phyloP scores from a whole-genome alignment of 2,329 filamentous ascomycete species.

The Cercospora sp. region DNA sequence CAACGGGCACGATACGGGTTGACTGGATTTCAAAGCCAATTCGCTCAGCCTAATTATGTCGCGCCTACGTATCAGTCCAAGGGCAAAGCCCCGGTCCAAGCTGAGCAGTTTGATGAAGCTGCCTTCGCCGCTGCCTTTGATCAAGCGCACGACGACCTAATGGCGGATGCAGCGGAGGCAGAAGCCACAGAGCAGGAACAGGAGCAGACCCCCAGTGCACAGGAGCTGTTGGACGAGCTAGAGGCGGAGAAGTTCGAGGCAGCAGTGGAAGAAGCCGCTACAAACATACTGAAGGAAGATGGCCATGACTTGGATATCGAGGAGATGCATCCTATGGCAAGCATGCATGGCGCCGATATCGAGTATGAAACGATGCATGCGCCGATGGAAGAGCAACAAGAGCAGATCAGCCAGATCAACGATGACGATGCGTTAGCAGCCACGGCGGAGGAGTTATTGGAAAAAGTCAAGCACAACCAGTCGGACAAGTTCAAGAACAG shows the following conservation, averaged over 20 bases:
- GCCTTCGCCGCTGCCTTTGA: conserved; percentile 59
- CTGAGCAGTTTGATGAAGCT: conserved; percentile 53
- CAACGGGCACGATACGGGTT: conserved; percentile 35
- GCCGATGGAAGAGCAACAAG: conserved; percentile 16
- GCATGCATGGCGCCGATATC: conserved; percentile 21
- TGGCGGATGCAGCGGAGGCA: conserved; percentile 28
- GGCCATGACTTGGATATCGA: conserved; percentile 23
- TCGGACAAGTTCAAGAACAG: conserved; percentile 77
- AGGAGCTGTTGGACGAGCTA: conserved; percentile 20
- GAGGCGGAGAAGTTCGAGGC: conserved; percentile 26
- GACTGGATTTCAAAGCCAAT: conserved; percentile 32
- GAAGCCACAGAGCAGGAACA: conserved; percentile 16
- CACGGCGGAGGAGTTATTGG: conserved; percentile 70
- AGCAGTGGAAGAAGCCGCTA: conserved; percentile 23
- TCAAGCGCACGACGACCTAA: conserved; percentile 46
- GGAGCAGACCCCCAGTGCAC: conserved; percentile 16
- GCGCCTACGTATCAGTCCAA: conserved; percentile 27
- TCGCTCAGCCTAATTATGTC: conserved; percentile 29
- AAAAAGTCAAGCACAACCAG: conserved; percentile 67
- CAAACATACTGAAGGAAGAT: conserved; percentile 25
- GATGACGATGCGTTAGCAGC: conserved; percentile 68
- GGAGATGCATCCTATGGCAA: conserved; percentile 18
- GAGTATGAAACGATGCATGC: conserved; percentile 18
- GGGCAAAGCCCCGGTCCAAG: conserved; percentile 38
- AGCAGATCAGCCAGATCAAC: conserved; percentile 19